Conservation (phyloP, 148 eudicot species). For the Beta vulgaris region DNA sequence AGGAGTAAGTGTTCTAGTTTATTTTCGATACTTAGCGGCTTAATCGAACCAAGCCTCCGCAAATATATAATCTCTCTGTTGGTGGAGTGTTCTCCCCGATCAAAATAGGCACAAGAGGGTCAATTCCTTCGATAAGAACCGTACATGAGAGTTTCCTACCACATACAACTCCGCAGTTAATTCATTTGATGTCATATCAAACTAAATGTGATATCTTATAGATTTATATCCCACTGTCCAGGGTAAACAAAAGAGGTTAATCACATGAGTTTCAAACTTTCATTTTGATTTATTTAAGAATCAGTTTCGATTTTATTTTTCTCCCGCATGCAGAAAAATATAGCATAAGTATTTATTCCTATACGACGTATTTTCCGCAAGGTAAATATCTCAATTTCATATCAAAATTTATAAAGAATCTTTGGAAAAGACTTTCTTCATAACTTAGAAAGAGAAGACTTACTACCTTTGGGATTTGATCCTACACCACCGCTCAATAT, state of each 20-base stretch:
- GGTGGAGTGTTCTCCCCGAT: too few relatives aligned
- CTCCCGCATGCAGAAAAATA: background rate
- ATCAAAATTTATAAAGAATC: background rate
- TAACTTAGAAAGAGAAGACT: too few relatives aligned
- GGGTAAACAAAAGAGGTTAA: background rate
- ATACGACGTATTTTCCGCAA: background rate
- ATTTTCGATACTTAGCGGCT: too few relatives aligned
- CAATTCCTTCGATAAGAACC: conserved; percentile 5
- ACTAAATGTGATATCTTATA: conserved; percentile 7
- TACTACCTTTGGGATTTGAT: too few relatives aligned
- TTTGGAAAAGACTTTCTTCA: too few relatives aligned
- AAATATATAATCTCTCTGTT: too few relatives aligned
- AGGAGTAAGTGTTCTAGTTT: too few relatives aligned
- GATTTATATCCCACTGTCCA: background rate
- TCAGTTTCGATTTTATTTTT: background rate
- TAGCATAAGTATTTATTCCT: background rate
- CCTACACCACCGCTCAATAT: too few relatives aligned
- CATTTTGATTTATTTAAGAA: background rate
- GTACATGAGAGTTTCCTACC: conserved; percentile 15
- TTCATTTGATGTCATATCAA: background rate
- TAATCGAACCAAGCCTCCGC: too few relatives aligned
- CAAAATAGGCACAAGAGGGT: background rate
- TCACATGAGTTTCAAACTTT: conserved; percentile 14
- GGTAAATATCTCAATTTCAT: conserved; percentile 4
- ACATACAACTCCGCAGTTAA: background rate